Evolutionary conservation across 1,284 basidiomycete genomes (phyloP), one percentile per base, ranked within the genome.

Genomic region (Ganoderma leucocontextum): DNA sequence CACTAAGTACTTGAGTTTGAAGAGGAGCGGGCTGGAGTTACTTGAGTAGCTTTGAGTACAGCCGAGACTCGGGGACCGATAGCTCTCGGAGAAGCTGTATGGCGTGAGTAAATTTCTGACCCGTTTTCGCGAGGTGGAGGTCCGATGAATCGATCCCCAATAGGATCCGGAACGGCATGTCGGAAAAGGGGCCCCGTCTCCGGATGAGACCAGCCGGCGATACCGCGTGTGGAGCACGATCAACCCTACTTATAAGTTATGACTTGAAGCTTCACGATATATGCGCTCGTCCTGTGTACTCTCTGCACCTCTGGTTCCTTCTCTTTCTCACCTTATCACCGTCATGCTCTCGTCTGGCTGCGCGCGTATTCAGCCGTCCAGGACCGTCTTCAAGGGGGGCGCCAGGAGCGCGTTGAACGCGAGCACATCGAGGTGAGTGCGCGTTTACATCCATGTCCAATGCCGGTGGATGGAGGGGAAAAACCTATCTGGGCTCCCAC

Each of bases 361-460:
- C 33, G 29, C 69, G 36, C 65, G 60, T 52, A 55, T 72, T 10
- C 67, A 65, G 10, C 49, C 64, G 41, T 63, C 68, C 1, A 42
- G 52, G 19, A 35, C 63, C 35, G 62, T 60, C 36, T 55, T 69
- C 47, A 36, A 64, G 3, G 63, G 57, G 6, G 17, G 55, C 52
- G 49, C 70, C 17, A 62, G 60, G 58, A 35, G 44, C 2, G 49
- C 39, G 12, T 5, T 62, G 41, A 62, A 49, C 13, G 57, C 35
- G 3, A 36, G 36, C 17, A 12, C 36, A 7, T 35, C 47, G 17
- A 62, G 64, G 72, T 73, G 67, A 73, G 71, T 68, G 12, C 25
- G 19, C 5, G 19, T 64, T 42, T 62, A 1, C 25, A 7, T 55
- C 29, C 38, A 19, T 4, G 36, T 6, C 29, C 4, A 12, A 57